A percentile compares a stretch with the other conserved stretches of the same genome.
phyloP scores from a whole-genome alignment of 2,329 filamentous ascomycete genomes.

The Fusarium sp. region DNA sequence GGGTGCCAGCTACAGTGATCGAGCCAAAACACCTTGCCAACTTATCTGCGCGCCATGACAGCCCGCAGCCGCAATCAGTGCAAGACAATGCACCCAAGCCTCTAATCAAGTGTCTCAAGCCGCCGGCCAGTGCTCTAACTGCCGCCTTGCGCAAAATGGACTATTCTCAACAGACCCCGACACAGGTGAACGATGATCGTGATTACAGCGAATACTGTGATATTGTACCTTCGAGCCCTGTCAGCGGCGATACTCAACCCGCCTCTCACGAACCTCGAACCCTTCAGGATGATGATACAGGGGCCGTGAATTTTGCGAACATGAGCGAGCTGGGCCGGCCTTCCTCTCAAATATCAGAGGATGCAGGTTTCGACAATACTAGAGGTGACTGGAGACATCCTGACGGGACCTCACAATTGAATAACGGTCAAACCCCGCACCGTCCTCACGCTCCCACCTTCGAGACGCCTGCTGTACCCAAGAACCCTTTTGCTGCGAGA shows the following conservation, averaged over 20 bases:
- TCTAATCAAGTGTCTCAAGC: conserved; percentile 32
- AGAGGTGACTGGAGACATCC: conserved; percentile 53
- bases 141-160: conserved; percentile 52
- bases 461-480: conserved; percentile 61
- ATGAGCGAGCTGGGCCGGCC: conserved; percentile 50
- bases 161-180: conserved; percentile 63
- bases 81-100: conserved; percentile 34
- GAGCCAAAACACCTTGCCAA: conserved; percentile 4
- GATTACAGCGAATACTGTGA: conserved; percentile 62
- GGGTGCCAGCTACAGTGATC: background rate
- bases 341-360: conserved; percentile 56
- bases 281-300: conserved; percentile 60
- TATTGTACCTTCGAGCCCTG: conserved; percentile 44
- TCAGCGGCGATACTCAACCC: conserved; percentile 41
- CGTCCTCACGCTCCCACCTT: conserved; percentile 47
- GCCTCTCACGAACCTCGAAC: conserved; percentile 49
- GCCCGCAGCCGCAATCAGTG: conserved; percentile 24
- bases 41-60: conserved; percentile 36
- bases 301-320: conserved; percentile 59
- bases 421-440: conserved; percentile 49
- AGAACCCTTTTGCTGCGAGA: conserved; percentile 59
- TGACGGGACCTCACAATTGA: conserved; percentile 49
- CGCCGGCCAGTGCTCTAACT: conserved; percentile 28
- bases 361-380: conserved; percentile 52
- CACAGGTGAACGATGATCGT: conserved; percentile 66